These are phyloP conservation scores for Oehlia diaphana DNA, from an alignment of 192 early-diverging fungal species.

Conservation along the genomic window DNA sequence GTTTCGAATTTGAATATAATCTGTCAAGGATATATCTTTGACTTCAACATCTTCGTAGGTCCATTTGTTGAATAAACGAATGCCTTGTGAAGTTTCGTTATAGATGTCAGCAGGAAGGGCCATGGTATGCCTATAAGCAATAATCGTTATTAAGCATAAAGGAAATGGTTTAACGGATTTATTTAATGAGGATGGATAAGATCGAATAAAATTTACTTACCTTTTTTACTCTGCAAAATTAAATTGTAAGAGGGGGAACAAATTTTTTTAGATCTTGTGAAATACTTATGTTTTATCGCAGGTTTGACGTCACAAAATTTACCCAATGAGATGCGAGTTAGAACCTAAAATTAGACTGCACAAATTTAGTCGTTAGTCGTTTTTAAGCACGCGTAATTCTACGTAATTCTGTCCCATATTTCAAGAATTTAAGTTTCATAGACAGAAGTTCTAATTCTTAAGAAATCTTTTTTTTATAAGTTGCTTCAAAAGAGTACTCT, in stretches of 20 bases:
- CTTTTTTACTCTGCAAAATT: not conserved
- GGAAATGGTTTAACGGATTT: not conserved
- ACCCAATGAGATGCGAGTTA: not conserved
- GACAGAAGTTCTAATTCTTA: too few relatives aligned
- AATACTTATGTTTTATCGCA: not conserved
- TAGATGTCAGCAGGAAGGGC: not conserved
- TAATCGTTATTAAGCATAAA: not conserved
- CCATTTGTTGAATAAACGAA: slow-evolving; percentile 87
- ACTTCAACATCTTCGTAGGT: slow-evolving; percentile 85
- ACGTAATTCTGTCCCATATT: too few relatives aligned
- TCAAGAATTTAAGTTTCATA: too few relatives aligned
- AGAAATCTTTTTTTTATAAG: too few relatives aligned
- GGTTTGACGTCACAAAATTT: not conserved
- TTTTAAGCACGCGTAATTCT: too few relatives aligned
- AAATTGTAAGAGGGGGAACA: not conserved
- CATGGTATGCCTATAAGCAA: not conserved
- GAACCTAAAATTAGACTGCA: too few relatives aligned
- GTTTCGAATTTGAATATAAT: slow-evolving; percentile 91
- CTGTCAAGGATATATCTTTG: slow-evolving; percentile 85
- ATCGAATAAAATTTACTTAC: not conserved
- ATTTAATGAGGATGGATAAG: not conserved
- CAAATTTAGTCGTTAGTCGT: too few relatives aligned
- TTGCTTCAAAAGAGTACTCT: too few relatives aligned
- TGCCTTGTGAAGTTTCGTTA: slow-evolving; percentile 34
- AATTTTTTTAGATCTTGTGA: not conserved